phyloP scores from a whole-genome alignment of 2,329 filamentous ascomycete genomes.

The Fusarium siculi region DNA sequence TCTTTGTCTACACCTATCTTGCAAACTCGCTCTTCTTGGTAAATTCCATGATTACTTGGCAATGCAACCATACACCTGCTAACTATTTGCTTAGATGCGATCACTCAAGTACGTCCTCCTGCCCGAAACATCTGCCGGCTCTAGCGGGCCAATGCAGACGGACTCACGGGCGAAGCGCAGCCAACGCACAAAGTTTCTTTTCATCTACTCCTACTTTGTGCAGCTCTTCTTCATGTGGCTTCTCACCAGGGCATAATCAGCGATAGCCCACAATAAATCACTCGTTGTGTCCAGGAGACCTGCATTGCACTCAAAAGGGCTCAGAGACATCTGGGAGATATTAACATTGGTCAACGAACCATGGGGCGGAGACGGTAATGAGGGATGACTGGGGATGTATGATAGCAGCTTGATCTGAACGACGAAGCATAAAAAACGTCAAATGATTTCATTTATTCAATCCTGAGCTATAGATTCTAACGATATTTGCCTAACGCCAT shows the following conservation, averaged over 20 bases:
- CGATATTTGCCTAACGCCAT: neutral
- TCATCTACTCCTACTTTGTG: slow-evolving; percentile 92
- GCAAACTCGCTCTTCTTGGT: slow-evolving; percentile 97
- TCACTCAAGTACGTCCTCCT: slow-evolving; percentile 96
- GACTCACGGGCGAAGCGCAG: slow-evolving; percentile 88
- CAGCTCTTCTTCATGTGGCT: slow-evolving; percentile 96
- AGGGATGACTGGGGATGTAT: slow-evolving; percentile 30
- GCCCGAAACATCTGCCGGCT: slow-evolving; percentile 79
- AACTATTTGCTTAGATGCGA: slow-evolving; percentile 71
- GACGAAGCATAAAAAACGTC: slow-evolving; percentile 21
- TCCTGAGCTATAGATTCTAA: neutral
- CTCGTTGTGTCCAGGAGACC: neutral
- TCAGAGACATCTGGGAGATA: neutral
- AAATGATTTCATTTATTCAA: slow-evolving; percentile 12
- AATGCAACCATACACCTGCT: slow-evolving; percentile 1
- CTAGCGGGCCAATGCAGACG: slow-evolving; percentile 71
- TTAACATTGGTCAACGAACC: slow-evolving; percentile 4
- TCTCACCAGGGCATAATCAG: slow-evolving; percentile 58
- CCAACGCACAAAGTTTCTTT: slow-evolving; percentile 89
- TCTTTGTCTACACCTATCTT: slow-evolving; percentile 91
- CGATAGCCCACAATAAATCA: neutral
- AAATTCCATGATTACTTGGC: slow-evolving; percentile 49
- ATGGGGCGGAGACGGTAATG: slow-evolving; percentile 19
- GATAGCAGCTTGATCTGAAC: slow-evolving; percentile 18
- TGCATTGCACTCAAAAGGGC: neutral